Evolutionary conservation across 1,284 basidiomycete species (phyloP).

Genomic region (Fereydounia khargensis): DNA sequence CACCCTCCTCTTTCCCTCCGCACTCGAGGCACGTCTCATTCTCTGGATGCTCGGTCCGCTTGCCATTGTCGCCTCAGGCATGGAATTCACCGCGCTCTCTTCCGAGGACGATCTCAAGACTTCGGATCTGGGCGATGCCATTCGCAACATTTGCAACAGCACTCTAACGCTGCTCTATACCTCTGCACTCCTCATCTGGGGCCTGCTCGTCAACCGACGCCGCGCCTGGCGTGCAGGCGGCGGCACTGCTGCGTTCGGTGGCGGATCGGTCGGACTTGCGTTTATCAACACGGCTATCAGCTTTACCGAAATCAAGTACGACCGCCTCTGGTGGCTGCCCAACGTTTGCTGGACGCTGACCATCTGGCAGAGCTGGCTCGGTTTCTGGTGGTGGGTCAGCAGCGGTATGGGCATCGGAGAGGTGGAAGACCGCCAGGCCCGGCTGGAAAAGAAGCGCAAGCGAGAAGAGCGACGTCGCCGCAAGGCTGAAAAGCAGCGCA

Average conservation of each 20-base stretch:
- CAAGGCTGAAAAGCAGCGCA: constrained; percentile 32
- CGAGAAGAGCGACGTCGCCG: constrained; percentile 32
- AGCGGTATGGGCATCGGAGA: constrained; percentile 57
- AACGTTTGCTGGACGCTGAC: constrained; percentile 53
- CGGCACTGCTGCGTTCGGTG: constrained; percentile 90
- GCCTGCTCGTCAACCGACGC: constrained; percentile 79
- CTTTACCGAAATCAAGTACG: constrained; percentile 53
- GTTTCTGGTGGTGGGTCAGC: constrained; percentile 58
- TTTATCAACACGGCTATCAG: constrained; percentile 51
- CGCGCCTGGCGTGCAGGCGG: constrained; percentile 88
- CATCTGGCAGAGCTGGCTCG: constrained; percentile 57
- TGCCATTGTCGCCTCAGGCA: constrained; percentile 76
- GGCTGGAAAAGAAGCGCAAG: constrained; percentile 33
- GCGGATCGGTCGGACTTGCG: constrained; percentile 52
- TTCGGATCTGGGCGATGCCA: constrained; percentile 71
- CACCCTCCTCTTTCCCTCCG: constrained; percentile 89
- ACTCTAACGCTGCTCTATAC: constrained; percentile 92
- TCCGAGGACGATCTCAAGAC: constrained; percentile 54
- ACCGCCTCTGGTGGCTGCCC: constrained; percentile 55
- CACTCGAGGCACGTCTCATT: constrained; percentile 84
- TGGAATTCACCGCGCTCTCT: constrained; percentile 78
- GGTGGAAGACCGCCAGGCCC: constrained; percentile 52
- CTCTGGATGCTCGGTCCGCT: constrained; percentile 83
- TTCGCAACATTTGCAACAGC: constrained; percentile 92
- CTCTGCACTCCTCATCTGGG: constrained; percentile 85